Evolutionary conservation across 2,329 filamentous ascomycete species (phyloP), one percentile per base, ranked within the genome.

Genomic region (Anisogramma anomala): DNA sequence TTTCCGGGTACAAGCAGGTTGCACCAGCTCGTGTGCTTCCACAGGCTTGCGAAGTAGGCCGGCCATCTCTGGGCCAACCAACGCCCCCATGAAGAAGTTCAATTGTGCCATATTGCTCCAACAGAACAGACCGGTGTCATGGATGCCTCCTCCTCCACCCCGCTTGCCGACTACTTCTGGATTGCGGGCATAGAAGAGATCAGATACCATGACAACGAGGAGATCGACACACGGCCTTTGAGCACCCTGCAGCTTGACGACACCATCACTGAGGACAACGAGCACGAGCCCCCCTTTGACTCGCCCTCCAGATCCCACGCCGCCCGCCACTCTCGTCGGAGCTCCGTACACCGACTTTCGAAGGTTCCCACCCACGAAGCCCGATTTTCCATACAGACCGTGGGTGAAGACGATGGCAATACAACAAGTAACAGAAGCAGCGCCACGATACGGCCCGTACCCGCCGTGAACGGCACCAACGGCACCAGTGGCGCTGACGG

Each of bases 121-220:
- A 32, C 22, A 23, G 6, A 43, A 25, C 36, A 40, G 28, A 46
- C 36, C 33, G 28, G 41, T 65, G 69, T 62, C 64, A 77, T 77
- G 73, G 73, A 76, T 56, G 66, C 60, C 62, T 6, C 22, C 9
- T 68, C 74, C 45, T 77, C 76, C 49, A 70, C 69, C 49, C 79
- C 79, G 56, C 68, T 83, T 58, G 79, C 79, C 60, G 79, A 83
- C 60, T 83, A 83, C 64, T 83, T 83, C 61, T 83, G 79, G 79
- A 82, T 83, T 58, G 79, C 79, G 50, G 79, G 79, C 54, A 69
- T 83, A 61, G 78, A 82, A 60, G 73, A 74, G 47, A 69, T 82
- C 51, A 70, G 72, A 42, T 81, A 82, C 63, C 69, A 75, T 48
- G 77, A 81, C 50, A 57, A 64, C 52, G 44, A 46, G 17, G 41